Evolutionary conservation across 2,329 filamentous ascomycete genomes (phyloP), one percentile per base, ranked within the genome.

Genomic region (Monilinia fructicola): DNA sequence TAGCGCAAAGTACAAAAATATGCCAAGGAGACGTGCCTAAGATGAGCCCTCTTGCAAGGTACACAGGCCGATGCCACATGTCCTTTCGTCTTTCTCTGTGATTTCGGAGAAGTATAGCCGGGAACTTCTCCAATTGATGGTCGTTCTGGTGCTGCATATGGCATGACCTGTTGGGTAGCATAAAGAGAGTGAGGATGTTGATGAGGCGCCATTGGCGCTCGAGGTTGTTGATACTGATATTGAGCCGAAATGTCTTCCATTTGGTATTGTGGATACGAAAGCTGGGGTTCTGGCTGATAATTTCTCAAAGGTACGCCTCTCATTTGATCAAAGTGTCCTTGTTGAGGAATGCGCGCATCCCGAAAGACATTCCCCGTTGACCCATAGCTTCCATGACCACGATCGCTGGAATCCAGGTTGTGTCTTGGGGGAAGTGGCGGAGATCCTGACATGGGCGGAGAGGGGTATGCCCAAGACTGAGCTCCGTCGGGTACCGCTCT

Each of bases 41-140:
- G 83, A 84, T 95, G 91, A 48, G 91, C 91, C 77, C 87, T 88
- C 77, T 94, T 94, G 80, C 91, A 95, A 68, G 92, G 92, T 71
- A 94, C 88, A 76, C 91, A 95, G 35, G 91, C 91, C 46, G 90
- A 93, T 61, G 90, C 90, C 64, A 94, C 91, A 79, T 95, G 91
- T 18, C 90, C 90, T 76, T 92, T 92, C 7, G 89, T 88, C 76
- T 89, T 90, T 71, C 87, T 82, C 69, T 87, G 85, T 9, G 85
- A 81, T 72, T 87, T 88, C 2, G 86, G 84, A 50, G 86, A 87
- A 14, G 80, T 78, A 69, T 82, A 83, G 3, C 81, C 77, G 46
- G 80, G 78, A 31, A 76, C 77, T 48, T 86, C 84, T n/a, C 78
- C 74, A 11, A 77, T 75, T 67, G 77, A 73, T 18, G 79, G 76